Conservation (phyloP, 2,329 filamentous ascomycete genomes). For the Beauveria varroae region DNA sequence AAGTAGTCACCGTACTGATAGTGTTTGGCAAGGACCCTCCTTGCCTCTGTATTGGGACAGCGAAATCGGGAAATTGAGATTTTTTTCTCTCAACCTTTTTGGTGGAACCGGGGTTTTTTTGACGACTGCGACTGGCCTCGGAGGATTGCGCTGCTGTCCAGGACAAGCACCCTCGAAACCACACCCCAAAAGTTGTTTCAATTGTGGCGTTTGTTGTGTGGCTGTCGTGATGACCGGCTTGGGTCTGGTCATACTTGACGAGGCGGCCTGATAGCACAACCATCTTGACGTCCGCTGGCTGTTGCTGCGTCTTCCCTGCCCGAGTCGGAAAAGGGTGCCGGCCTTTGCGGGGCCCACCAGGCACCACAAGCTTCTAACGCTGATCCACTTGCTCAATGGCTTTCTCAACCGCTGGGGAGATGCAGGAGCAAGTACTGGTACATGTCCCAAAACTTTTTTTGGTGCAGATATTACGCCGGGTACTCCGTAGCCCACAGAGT, state of each 20-base stretch:
- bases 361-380: constrained; percentile 2
- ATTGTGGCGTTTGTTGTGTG: too few relatives aligned
- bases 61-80: constrained; percentile 8
- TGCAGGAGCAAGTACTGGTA: constrained; percentile 12
- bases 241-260: too few relatives aligned
- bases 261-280: too few relatives aligned
- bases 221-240: too few relatives aligned
- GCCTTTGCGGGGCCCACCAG: not conserved
- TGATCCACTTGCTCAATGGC: constrained; percentile 12
- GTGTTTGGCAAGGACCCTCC: not conserved
- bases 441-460: constrained; percentile 14
- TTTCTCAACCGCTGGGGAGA: constrained; percentile 14
- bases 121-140: not conserved
- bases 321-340: constrained; percentile 6
- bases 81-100: not conserved
- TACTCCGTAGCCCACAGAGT: not conserved
- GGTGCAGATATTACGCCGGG: not conserved
- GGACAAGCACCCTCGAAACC: too few relatives aligned
- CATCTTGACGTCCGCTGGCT: too few relatives aligned
- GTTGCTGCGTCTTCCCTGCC: not conserved
- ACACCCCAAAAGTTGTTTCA: too few relatives aligned
- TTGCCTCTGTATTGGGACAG: not conserved
- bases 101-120: not conserved
- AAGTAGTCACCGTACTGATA: not conserved
- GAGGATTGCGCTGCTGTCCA: not conserved